Conservation (phyloP, 768 basidiomycete genomes). For the Leucocoprinus leucothites region DNA sequence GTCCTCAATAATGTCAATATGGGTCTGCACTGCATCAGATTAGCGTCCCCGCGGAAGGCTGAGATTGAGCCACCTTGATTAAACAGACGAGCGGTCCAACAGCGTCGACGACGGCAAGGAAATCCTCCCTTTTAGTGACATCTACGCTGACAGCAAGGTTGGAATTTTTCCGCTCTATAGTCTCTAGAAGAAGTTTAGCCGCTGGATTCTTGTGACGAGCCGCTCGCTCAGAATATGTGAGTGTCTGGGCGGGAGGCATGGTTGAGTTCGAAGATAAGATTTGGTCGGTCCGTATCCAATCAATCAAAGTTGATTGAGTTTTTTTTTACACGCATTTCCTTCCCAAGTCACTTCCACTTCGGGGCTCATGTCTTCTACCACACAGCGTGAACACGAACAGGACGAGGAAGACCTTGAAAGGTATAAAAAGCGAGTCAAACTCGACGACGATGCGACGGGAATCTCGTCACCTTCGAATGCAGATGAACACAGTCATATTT, state of each 20-base stretch:
- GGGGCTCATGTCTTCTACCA: conserved; percentile 29
- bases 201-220: conserved; percentile 64
- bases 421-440: conserved; percentile 40
- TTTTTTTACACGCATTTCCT: background rate
- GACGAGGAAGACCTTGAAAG: conserved; percentile 42
- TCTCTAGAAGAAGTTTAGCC: conserved; percentile 72
- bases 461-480: conserved; percentile 2
- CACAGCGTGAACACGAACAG: conserved; percentile 50
- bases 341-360: background rate
- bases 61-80: conserved; percentile 69
- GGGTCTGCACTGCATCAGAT: conserved; percentile 62
- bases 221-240: conserved; percentile 64
- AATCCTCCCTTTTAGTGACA: conserved; percentile 75
- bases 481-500: conserved; percentile 27
- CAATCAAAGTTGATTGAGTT: conserved; percentile 9
- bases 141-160: conserved; percentile 97
- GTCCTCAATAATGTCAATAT: conserved; percentile 94
- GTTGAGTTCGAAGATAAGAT: conserved; percentile 12
- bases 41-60: conserved; percentile 16
- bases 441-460: conserved; percentile 23
- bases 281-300: background rate
- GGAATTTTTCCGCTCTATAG: conserved; percentile 82
- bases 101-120: conserved; percentile 81
- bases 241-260: conserved; percentile 36
- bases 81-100: conserved; percentile 91